These are phyloP conservation scores for Podila verticillata DNA, from an alignment of 192 early-diverging fungal genomes.

Conservation along the genomic window DNA sequence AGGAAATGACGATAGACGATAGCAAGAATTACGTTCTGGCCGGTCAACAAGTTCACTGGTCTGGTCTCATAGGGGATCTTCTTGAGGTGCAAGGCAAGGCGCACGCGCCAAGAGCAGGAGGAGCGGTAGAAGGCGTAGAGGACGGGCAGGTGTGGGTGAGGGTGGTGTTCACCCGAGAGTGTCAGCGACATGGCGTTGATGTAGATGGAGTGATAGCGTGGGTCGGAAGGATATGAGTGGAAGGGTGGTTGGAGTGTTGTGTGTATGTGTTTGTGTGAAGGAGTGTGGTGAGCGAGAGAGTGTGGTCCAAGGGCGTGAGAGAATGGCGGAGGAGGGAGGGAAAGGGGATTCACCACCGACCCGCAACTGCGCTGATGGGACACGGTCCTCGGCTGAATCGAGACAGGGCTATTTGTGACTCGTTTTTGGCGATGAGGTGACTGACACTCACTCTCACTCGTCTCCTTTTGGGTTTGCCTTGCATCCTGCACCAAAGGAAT, in stretches of 20 bases:
- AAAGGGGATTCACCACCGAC: not conserved
- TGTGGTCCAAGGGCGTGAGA: not conserved
- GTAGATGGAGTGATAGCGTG: not conserved
- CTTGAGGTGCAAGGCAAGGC: constrained; percentile 79
- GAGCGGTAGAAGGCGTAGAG: constrained; percentile 84
- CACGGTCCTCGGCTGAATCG: too few species aligned
- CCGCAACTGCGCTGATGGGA: not conserved
- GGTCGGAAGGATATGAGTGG: not conserved
- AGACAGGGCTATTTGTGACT: too few species aligned
- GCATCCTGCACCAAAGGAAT: too few species aligned
- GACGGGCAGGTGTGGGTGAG: constrained; percentile 37
- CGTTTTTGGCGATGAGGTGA: too few species aligned
- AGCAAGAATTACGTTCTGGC: constrained; percentile 66
- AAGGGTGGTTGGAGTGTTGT: not conserved
- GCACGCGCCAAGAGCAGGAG: constrained; percentile 76
- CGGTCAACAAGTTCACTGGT: constrained; percentile 74
- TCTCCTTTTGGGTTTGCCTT: too few species aligned
- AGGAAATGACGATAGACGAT: not conserved
- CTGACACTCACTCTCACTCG: too few species aligned
- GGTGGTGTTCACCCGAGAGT: not conserved
- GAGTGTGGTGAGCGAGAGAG: not conserved
- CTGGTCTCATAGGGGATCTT: constrained; percentile 69
- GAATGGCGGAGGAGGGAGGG: not conserved
- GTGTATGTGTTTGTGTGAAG: not conserved
- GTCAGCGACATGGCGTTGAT: not conserved